Conservation (phyloP, 805 yeast species). For the Wickerhamomyces tratensis region DNA sequence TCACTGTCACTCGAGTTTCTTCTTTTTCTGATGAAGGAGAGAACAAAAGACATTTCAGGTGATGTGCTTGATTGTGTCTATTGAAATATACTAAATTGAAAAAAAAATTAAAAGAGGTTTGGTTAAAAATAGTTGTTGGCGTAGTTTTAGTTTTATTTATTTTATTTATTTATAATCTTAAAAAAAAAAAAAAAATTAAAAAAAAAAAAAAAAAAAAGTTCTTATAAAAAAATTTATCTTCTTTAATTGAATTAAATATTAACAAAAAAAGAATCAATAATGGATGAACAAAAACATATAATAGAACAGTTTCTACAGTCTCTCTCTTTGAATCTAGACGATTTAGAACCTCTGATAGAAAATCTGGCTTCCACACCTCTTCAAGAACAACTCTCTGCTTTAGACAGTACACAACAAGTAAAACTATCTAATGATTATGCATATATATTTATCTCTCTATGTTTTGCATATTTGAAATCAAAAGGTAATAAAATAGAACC, state of each 20-base stretch:
- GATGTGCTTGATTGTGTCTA: too few species aligned
- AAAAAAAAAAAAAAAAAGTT: too few species aligned
- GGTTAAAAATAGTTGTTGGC: too few species aligned
- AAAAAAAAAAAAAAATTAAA: too few species aligned
- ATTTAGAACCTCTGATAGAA: slow-evolving; percentile 24
- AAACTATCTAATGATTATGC: slow-evolving; percentile 28
- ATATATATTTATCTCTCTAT: slow-evolving; percentile 45
- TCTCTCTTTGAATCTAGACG: slow-evolving; percentile 27
- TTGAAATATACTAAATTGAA: too few species aligned
- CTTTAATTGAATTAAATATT: too few species aligned
- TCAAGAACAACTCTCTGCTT: slow-evolving; percentile 24
- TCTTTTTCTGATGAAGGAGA: slow-evolving; percentile 14
- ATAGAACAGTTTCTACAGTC: slow-evolving; percentile 30
- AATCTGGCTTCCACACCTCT: slow-evolving; percentile 29
- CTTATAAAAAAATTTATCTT: too few species aligned
- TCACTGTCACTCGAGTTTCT: slow-evolving; percentile 21
- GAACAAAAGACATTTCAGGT: too few species aligned
- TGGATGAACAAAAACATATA: slow-evolving; percentile 10
- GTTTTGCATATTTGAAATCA: slow-evolving; percentile 50
- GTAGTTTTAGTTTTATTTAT: too few species aligned
- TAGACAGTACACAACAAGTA: slow-evolving; percentile 19
- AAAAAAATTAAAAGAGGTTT: too few species aligned
- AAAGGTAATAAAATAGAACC: slow-evolving; percentile 40
- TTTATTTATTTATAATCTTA: too few species aligned
- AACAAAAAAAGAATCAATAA: background rate